Conservation (phyloP, 2,329 filamentous ascomycete species). For the Xylaria sp. region DNA sequence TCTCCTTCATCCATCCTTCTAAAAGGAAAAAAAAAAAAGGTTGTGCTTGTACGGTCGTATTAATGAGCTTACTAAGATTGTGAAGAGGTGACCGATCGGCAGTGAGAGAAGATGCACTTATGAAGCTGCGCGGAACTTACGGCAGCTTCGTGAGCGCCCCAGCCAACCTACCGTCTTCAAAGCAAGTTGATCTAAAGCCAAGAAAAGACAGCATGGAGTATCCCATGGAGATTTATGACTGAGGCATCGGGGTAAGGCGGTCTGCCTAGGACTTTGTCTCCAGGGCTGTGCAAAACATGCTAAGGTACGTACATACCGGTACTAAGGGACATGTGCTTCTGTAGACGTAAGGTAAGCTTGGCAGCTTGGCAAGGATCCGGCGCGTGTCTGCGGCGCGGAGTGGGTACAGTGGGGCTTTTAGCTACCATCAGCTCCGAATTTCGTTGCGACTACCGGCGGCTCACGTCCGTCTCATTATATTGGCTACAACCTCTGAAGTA, state of each 20-base stretch:
- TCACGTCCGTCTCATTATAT: not conserved
- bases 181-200: not conserved
- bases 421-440: not conserved
- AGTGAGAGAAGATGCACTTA: not conserved
- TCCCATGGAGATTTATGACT: too few species aligned
- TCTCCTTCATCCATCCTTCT: slow-evolving; percentile 39
- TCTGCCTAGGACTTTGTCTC: too few species aligned
- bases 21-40: not conserved
- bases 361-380: not conserved
- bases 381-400: not conserved
- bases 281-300: too few species aligned
- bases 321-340: too few species aligned
- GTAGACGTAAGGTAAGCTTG: not conserved
- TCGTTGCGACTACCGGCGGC: not conserved
- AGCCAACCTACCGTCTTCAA: not conserved
- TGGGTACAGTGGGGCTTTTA: not conserved
- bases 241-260: too few species aligned
- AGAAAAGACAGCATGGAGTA: too few species aligned
- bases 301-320: too few species aligned
- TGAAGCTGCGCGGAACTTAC: slow-evolving; percentile 1
- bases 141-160: slow-evolving; percentile 1
- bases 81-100: not conserved
- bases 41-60: slow-evolving; percentile 2
- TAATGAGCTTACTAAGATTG: slow-evolving; percentile 32
- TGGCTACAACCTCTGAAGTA: too few species aligned